Conservation (phyloP, 1,139 yeast species). For the Kluyveromyces marxianus region DNA sequence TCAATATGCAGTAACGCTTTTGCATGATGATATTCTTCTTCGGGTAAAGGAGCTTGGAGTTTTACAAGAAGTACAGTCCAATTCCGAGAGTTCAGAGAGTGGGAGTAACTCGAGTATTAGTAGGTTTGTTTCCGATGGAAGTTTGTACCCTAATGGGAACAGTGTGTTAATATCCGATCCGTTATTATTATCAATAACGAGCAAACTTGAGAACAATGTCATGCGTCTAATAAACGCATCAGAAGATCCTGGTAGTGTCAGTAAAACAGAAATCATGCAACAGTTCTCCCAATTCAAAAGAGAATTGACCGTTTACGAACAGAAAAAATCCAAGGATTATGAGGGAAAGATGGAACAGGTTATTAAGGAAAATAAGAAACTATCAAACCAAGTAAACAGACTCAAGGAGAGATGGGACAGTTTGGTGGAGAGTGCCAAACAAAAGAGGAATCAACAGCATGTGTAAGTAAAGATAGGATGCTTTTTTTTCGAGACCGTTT, state of each 20-base stretch:
- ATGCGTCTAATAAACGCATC: conserved; percentile 2
- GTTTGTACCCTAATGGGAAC: conserved; percentile 4
- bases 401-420: conserved; percentile 42
- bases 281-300: conserved; percentile 25
- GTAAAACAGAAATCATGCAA: conserved; percentile 9
- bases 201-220: conserved; percentile 12
- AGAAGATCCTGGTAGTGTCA: conserved; percentile 1
- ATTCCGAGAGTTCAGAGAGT: conserved; percentile 5
- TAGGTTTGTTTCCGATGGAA: conserved; percentile 5
- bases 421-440: conserved; percentile 41
- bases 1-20: conserved; percentile 15
- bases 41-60: conserved; percentile 13
- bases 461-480: conserved; percentile 2
- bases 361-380: conserved; percentile 28
- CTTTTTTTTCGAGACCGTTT: neutral
- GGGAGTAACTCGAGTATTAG: conserved; percentile 5
- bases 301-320: conserved; percentile 29
- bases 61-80: conserved; percentile 7
- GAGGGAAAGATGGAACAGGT: conserved; percentile 26
- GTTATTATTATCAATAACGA: conserved; percentile 10
- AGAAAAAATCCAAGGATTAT: conserved; percentile 24
- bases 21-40: conserved; percentile 17
- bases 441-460: conserved; percentile 26
- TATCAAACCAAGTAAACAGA: conserved; percentile 34
- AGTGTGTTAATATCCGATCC: conserved; percentile 11